Conservation (phyloP, 768 basidiomycete species). For the Tricholomella constricta region DNA sequence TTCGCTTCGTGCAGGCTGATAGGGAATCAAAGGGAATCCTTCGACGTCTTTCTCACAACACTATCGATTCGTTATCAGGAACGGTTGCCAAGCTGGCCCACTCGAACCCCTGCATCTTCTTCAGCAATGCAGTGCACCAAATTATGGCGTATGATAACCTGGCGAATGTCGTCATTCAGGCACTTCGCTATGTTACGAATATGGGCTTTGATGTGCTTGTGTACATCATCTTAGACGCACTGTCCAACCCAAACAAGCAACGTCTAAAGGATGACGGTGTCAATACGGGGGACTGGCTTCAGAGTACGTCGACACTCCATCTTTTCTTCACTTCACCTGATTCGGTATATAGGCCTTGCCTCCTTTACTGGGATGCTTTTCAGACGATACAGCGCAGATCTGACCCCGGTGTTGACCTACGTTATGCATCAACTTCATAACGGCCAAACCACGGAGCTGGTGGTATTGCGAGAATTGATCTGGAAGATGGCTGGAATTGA, state of each 20-base stretch:
- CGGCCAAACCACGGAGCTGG: constrained; percentile 82
- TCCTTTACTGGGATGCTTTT: constrained; percentile 94
- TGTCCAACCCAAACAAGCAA: constrained; percentile 80
- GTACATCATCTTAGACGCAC: constrained; percentile 82
- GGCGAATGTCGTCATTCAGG: constrained; percentile 86
- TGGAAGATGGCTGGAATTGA: constrained; percentile 96
- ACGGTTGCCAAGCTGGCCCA: constrained; percentile 92
- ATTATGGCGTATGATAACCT: constrained; percentile 97
- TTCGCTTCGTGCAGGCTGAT: constrained; percentile 82
- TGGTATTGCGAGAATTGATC: constrained; percentile 90
- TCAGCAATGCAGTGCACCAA: constrained; percentile 86
- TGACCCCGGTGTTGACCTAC: constrained; percentile 84
- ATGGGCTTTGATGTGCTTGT: constrained; percentile 95
- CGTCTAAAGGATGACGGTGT: constrained; percentile 92
- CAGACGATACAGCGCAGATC: constrained; percentile 80
- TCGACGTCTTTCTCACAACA: constrained; percentile 82
- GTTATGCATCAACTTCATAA: constrained; percentile 88
- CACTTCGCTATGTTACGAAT: constrained; percentile 83
- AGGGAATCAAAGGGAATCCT: constrained; percentile 88
- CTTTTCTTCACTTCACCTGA: constrained; percentile 17
- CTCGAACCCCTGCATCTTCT: constrained; percentile 91
- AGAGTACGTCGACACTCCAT: constrained; percentile 60
- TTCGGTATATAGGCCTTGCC: constrained; percentile 66
- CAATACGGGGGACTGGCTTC: constrained; percentile 88
- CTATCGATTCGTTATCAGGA: constrained; percentile 82